phyloP scores from a whole-genome alignment of 2,329 filamentous ascomycete species.

The Cercospora zeina region DNA sequence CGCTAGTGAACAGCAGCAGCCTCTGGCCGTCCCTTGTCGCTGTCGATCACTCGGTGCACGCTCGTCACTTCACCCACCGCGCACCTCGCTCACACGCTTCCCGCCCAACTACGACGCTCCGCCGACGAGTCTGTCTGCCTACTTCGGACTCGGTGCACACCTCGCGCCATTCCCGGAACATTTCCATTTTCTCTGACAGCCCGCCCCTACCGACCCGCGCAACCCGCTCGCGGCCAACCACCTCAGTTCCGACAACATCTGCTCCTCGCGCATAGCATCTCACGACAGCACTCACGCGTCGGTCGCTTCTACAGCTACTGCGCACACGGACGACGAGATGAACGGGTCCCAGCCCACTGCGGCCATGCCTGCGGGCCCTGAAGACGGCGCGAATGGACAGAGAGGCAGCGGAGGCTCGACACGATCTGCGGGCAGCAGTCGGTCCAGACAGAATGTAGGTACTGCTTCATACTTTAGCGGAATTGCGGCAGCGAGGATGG shows the following conservation, averaged over 20 bases:
- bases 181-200: not conserved
- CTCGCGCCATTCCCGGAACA: not conserved
- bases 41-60: not conserved
- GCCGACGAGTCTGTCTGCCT: not conserved
- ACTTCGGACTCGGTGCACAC: not conserved
- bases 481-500: not conserved
- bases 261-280: not conserved
- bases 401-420: conserved; percentile 36
- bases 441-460: conserved; percentile 35
- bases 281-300: not conserved
- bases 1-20: not conserved
- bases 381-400: conserved; percentile 26
- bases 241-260: conserved; percentile 1
- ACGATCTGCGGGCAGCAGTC: conserved; percentile 28
- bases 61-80: not conserved
- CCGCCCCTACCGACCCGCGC: not conserved
- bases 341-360: conserved; percentile 25
- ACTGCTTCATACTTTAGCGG: not conserved
- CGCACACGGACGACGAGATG: conserved; percentile 19
- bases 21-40: not conserved
- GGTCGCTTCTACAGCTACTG: not conserved
- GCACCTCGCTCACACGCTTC: not conserved
- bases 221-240: not conserved
- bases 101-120: too few species aligned
- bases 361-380: conserved; percentile 25